Evolutionary conservation across 805 yeast genomes (phyloP).

Genomic region (Ogataea paraovalis): DNA sequence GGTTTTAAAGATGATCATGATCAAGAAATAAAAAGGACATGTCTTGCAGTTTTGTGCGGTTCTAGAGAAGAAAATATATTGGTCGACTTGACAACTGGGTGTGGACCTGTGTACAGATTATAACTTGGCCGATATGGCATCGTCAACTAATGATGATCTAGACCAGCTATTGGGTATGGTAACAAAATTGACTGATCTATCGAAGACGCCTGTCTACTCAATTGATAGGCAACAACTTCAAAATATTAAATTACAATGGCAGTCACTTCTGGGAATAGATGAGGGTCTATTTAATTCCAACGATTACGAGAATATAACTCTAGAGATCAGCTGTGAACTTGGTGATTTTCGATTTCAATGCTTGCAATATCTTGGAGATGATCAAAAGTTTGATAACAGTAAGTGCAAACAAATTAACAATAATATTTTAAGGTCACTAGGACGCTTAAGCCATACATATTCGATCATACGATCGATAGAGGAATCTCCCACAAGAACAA

Average conservation of each 20-base stretch:
- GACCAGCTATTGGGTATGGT: conserved; percentile 17
- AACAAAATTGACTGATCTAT: conserved; percentile 9
- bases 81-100: not conserved
- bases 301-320: conserved; percentile 13
- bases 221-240: conserved; percentile 6
- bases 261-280: conserved; percentile 23
- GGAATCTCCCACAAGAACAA: conserved; percentile 15
- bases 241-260: conserved; percentile 22
- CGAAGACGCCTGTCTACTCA: conserved; percentile 6
- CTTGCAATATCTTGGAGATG: conserved; percentile 6
- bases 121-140: not conserved
- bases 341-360: conserved; percentile 14
- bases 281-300: conserved; percentile 16
- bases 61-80: too few relatives aligned
- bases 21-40: too few relatives aligned
- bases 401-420: not conserved
- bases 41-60: too few relatives aligned
- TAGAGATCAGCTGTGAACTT: conserved; percentile 11
- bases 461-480: conserved; percentile 16
- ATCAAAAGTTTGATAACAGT: not conserved
- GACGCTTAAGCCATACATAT: conserved; percentile 10
- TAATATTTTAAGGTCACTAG: conserved; percentile 10
- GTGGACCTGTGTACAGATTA: not conserved
- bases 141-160: conserved; percentile 6
- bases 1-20: too few relatives aligned